Percentiles rank a stretch among this genome's conserved stretches.
These are phyloP conservation scores for Apiotrichum montevideense DNA, from an alignment of 1,284 basidiomycete genomes.

Conservation along the genomic window DNA sequence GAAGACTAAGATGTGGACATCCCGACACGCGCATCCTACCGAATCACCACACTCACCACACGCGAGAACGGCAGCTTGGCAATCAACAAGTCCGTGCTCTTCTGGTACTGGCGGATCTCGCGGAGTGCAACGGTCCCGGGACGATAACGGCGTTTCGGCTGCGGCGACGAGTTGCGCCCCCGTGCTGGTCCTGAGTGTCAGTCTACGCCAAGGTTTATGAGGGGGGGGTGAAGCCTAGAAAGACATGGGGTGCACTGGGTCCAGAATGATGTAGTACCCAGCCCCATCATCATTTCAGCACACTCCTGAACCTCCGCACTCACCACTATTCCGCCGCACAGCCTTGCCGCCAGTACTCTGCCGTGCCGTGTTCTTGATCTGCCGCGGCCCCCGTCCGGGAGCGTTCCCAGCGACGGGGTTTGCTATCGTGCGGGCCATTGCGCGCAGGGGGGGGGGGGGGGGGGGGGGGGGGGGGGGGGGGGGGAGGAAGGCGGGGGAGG, in stretches of 20 bases:
- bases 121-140: conserved; percentile 83
- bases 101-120: conserved; percentile 91
- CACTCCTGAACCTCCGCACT: conserved; percentile 7
- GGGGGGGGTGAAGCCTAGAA: too few relatives aligned
- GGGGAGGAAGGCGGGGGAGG: not conserved
- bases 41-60: conserved; percentile 56
- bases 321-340: conserved; percentile 23
- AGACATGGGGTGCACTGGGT: too few relatives aligned
- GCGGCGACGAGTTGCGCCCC: not conserved
- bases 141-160: conserved; percentile 51
- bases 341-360: conserved; percentile 40
- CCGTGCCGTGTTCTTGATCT: conserved; percentile 30
- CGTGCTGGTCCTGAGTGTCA: not conserved
- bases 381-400: conserved; percentile 2
- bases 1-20: too few relatives aligned
- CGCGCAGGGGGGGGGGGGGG: too few relatives aligned
- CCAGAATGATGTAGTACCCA: too few relatives aligned
- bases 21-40: too few relatives aligned
- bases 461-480: not conserved
- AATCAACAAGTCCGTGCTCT: conserved; percentile 79
- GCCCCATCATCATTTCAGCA: not conserved
- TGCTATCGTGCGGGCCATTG: conserved; percentile 13
- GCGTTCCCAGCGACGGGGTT: conserved; percentile 1
- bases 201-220: not conserved
- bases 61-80: conserved; percentile 86